These are phyloP conservation scores for Calocybe indica DNA, from an alignment of 768 basidiomycete genomes.

Conservation along the genomic window DNA sequence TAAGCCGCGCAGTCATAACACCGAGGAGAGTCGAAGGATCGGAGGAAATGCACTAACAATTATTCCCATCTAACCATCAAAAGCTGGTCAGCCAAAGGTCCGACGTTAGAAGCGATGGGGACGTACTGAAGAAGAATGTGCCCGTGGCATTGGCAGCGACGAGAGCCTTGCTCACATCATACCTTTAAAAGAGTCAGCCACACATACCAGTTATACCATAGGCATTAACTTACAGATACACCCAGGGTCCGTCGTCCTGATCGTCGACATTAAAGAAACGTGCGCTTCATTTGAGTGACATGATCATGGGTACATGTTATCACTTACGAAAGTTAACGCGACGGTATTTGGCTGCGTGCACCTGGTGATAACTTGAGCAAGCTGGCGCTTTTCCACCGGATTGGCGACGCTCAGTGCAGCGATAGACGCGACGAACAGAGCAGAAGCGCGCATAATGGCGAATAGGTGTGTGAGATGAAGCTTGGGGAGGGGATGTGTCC, in stretches of 20 bases:
- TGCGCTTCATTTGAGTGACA: not conserved
- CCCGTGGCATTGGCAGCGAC: constrained; percentile 27
- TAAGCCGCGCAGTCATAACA: not conserved
- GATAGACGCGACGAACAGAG: constrained; percentile 7
- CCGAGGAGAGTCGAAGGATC: not conserved
- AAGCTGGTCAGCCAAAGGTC: not conserved
- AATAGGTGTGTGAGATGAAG: not conserved
- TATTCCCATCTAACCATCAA: constrained; percentile 27
- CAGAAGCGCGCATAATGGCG: not conserved
- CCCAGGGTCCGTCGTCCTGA: constrained; percentile 17
- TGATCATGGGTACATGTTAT: not conserved
- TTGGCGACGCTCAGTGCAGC: constrained; percentile 7
- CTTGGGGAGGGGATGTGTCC: not conserved
- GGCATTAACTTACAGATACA: constrained; percentile 12
- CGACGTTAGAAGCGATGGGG: not conserved
- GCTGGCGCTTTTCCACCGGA: constrained; percentile 9
- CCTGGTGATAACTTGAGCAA: constrained; percentile 16
- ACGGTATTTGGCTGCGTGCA: constrained; percentile 18
- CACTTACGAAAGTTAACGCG: constrained; percentile 19
- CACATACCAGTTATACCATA: not conserved
- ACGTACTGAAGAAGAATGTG: constrained; percentile 42
- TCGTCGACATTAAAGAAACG: not conserved
- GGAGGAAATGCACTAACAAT: constrained; percentile 19
- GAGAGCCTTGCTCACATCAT: constrained; percentile 30
- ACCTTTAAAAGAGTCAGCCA: constrained; percentile 11